Percentiles rank a stretch among this genome's conserved stretches.
These are phyloP conservation scores for Ganoderma lingzhi DNA, from an alignment of 1,284 basidiomycete species.

Conservation along the genomic window DNA sequence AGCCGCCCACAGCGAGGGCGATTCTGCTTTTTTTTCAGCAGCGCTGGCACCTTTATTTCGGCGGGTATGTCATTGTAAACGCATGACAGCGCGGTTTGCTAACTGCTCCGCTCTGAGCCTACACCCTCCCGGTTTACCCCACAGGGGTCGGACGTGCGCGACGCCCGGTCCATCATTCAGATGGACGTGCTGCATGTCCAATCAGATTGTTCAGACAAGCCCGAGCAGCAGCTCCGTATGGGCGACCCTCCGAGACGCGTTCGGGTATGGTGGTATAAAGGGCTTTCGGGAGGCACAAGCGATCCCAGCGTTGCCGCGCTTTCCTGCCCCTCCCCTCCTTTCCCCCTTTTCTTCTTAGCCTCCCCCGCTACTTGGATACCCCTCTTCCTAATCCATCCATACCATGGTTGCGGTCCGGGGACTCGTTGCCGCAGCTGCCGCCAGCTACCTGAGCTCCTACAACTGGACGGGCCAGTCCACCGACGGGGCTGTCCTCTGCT, in stretches of 20 bases:
- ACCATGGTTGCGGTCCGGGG: constrained; percentile 27
- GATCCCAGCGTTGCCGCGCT: constrained; percentile 21
- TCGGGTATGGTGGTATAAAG: constrained; percentile 20
- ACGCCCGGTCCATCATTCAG: not conserved
- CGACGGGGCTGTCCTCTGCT: constrained; percentile 28
- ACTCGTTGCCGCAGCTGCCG: constrained; percentile 24
- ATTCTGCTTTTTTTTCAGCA: not conserved
- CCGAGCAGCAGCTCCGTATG: too few relatives aligned
- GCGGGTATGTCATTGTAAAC: not conserved
- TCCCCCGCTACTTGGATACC: not conserved
- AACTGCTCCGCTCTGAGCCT: not conserved
- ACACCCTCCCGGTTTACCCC: not conserved
- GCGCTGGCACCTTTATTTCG: not conserved
- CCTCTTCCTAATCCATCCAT: not conserved
- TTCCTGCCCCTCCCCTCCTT: not conserved
- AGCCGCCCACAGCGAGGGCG: not conserved
- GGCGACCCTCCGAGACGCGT: not conserved
- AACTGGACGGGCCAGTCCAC: not conserved
- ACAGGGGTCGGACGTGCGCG: not conserved
- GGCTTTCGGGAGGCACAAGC: not conserved
- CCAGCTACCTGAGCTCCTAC: constrained; percentile 4
- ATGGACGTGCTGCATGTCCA: not conserved
- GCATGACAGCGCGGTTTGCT: not conserved
- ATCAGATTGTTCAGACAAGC: not conserved
- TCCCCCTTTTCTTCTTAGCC: too few relatives aligned